Conservation (phyloP, 805 yeast species). For the Danielozyma ontarioensis region DNA sequence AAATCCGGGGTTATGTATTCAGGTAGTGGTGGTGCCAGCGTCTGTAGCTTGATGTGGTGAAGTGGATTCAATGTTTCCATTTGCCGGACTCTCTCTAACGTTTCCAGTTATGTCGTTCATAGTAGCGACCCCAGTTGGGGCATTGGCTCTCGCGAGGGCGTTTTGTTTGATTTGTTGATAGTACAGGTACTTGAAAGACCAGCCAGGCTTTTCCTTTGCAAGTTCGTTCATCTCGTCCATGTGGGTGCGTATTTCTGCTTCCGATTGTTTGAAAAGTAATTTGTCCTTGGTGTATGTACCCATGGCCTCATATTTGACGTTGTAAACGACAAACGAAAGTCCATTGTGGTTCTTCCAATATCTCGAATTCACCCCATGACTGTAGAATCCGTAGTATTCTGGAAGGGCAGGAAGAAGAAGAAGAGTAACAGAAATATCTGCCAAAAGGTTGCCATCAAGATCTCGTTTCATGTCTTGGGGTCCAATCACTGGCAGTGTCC, state of each 20-base stretch:
- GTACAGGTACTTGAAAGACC: slow-evolving; percentile 27
- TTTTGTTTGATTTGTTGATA: slow-evolving; percentile 23
- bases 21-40: no score
- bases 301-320: slow-evolving; percentile 45
- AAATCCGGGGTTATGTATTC: no score
- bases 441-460: slow-evolving; percentile 10
- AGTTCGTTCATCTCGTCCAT: slow-evolving; percentile 5
- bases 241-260: slow-evolving; percentile 21
- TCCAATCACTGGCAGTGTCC: slow-evolving; percentile 26
- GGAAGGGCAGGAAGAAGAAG: slow-evolving; percentile 64
- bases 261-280: slow-evolving; percentile 22
- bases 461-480: slow-evolving; percentile 14
- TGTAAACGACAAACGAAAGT: slow-evolving; percentile 58
- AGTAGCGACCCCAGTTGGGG: no score
- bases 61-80: no score
- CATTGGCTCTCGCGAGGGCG: no score
- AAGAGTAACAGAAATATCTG: slow-evolving; percentile 55
- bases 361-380: slow-evolving; percentile 70
- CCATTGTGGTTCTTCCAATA: slow-evolving; percentile 84
- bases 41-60: no score
- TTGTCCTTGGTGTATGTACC: slow-evolving; percentile 25
- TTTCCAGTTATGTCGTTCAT: no score
- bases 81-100: no score
- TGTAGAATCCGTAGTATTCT: slow-evolving; percentile 58
- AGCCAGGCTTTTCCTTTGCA: slow-evolving; percentile 17